Base-by-base conservation (phyloP, 2,329 filamentous ascomycete species). In the Colletotrichum navitas region DNA sequence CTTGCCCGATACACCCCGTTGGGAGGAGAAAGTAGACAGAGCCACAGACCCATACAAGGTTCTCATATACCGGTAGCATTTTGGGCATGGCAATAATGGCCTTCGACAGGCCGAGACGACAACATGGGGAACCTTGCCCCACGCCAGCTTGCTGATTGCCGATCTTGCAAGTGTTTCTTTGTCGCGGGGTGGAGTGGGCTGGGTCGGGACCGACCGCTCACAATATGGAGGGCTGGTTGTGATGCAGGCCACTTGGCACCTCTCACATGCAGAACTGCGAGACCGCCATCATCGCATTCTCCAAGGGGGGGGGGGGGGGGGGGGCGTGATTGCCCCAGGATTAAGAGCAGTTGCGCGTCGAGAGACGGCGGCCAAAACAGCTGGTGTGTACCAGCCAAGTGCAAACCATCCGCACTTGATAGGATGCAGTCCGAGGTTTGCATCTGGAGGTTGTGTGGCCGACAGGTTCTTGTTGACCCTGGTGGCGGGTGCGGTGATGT, bases 191-290 rank as follows among this genome's bases (percentile, higher is more conserved):
- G 45, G 26, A 7, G n/a, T 68, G 36, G 26, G 49, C 26, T 55
- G 51, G 16, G 34, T 68, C 65, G 68, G 68, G 68, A 68, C 65
- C 68, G 68, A 71, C 65, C 65, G 64, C 45, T 49, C 59, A 63
- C n/a, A 29, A 36, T 54, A 45, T 47, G 54, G 65, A 49, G 54
- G 36, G 47, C 49, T 68, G 68, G 21, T 11, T 43, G 21, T 32
- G 52, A 63, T 47, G 65, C 68, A 47, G 36, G 60, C 58, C 68
- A 68, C 68, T 60, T 71, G 59, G 68, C 59, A 55, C 68, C 36
- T 54, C 47, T 68, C 65, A 60, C 43, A 55, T 55, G 49, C 36
- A 24, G n/a, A 7, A 24, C 16, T 21, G 36, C 59, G 41, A 58
- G 24, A 58, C 29, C 12, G 47, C 34, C 34, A 45, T 29, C 45